These are phyloP conservation scores for Suillus americanus DNA, from an alignment of 768 basidiomycete genomes.

Conservation along the genomic window DNA sequence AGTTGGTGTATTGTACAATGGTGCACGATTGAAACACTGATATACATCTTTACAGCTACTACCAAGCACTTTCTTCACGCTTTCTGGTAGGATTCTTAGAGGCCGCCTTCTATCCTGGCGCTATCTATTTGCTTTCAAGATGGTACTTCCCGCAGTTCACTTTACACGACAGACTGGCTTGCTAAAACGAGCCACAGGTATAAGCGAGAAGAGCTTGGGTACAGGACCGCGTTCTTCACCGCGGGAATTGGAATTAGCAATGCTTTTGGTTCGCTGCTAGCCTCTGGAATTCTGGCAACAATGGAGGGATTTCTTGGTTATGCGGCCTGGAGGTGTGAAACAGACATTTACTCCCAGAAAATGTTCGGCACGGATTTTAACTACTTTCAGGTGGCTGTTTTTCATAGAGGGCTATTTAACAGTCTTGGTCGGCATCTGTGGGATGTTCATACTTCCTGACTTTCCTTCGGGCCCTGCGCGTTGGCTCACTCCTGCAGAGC, in stretches of 20 bases:
- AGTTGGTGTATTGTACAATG: background rate
- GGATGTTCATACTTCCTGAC: conserved; percentile 67
- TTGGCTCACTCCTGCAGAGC: conserved; percentile 57
- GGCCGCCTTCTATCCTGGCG: conserved; percentile 65
- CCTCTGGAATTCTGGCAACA: conserved; percentile 63
- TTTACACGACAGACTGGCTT: background rate
- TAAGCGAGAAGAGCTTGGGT: conserved; percentile 63
- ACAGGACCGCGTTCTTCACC: conserved; percentile 63
- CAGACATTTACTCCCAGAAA: background rate
- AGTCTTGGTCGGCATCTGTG: conserved; percentile 44
- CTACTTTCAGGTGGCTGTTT: conserved; percentile 59
- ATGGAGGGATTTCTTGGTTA: conserved; percentile 70
- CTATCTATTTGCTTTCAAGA: conserved; percentile 62
- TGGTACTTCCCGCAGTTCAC: conserved; percentile 38
- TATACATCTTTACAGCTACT: conserved; percentile 40
- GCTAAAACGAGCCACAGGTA: conserved; percentile 42
- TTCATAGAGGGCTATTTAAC: conserved; percentile 61
- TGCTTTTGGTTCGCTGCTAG: conserved; percentile 76
- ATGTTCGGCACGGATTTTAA: background rate
- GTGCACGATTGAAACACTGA: background rate
- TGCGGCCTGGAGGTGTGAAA: conserved; percentile 63
- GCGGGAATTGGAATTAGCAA: conserved; percentile 74
- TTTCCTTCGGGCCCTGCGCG: conserved; percentile 56
- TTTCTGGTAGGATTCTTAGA: conserved; percentile 71
- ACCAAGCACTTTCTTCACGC: conserved; percentile 57